These are phyloP conservation scores for Cinchona pubescens DNA, from an alignment of 257 asterid species.

Conservation along the genomic window DNA sequence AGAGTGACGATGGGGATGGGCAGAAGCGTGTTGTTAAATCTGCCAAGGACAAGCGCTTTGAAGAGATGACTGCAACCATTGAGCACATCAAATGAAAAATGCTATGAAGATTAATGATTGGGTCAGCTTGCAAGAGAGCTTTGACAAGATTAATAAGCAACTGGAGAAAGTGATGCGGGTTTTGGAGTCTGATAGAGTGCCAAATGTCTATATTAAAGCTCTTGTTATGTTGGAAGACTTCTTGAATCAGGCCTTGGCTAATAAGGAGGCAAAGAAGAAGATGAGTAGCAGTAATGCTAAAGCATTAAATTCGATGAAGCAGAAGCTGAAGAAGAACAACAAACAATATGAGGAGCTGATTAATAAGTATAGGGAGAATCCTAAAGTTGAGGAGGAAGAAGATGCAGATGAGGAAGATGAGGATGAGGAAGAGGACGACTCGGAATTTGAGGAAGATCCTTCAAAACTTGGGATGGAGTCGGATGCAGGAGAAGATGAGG, in stretches of 20 bases:
- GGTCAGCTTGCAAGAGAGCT: slow-evolving; percentile 88
- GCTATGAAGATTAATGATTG: slow-evolving; percentile 95
- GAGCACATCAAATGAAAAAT: slow-evolving; percentile 95
- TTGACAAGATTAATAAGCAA: slow-evolving; percentile 95
- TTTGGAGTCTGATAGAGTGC: slow-evolving; percentile 61
- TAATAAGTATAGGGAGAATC: slow-evolving; percentile 73
- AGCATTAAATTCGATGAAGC: slow-evolving; percentile 93
- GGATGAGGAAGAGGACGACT: slow-evolving; percentile 56
- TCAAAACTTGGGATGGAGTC: slow-evolving; percentile 11
- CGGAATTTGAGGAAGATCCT: slow-evolving; percentile 24
- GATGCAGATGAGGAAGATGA: slow-evolving; percentile 61
- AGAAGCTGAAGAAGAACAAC: slow-evolving; percentile 85
- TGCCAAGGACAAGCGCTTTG: slow-evolving; percentile 76
- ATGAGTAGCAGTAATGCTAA: slow-evolving; percentile 96
- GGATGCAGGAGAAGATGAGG: slow-evolving; percentile 48
- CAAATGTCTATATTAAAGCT: slow-evolving; percentile 80
- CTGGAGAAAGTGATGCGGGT: slow-evolving; percentile 87
- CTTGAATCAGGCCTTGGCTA: slow-evolving; percentile 71
- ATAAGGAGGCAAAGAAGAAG: slow-evolving; percentile 95
- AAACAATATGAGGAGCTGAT: slow-evolving; percentile 76
- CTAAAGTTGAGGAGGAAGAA: slow-evolving; percentile 71
- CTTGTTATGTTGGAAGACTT: slow-evolving; percentile 86
- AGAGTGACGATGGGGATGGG: slow-evolving; percentile 63
- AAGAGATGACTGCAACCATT: slow-evolving; percentile 74
- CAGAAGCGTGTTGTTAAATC: slow-evolving; percentile 76